phyloP scores from a whole-genome alignment of 768 basidiomycete genomes.

The Boletellus sp. region DNA sequence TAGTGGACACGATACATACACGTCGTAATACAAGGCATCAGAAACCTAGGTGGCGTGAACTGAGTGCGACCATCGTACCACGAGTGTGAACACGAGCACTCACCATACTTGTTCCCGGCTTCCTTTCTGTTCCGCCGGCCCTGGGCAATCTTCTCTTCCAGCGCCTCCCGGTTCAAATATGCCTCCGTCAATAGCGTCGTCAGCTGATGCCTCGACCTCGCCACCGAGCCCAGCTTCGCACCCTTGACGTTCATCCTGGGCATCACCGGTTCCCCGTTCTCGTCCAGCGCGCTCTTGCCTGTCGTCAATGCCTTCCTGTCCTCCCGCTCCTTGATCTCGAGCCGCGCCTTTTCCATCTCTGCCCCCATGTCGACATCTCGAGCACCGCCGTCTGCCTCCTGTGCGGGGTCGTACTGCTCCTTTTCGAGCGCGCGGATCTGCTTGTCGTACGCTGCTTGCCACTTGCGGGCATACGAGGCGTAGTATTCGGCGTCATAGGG shows the following conservation, averaged over 20 bases:
- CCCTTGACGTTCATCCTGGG: slow-evolving; percentile 86
- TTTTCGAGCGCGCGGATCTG: slow-evolving; percentile 74
- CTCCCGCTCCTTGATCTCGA: slow-evolving; percentile 71
- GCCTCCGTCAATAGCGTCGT: slow-evolving; percentile 79
- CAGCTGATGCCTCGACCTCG: slow-evolving; percentile 72
- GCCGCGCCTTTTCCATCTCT: slow-evolving; percentile 77
- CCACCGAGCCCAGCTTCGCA: slow-evolving; percentile 66
- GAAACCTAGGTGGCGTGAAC: slow-evolving; percentile 17
- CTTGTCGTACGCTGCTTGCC: slow-evolving; percentile 68
- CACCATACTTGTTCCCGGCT: slow-evolving; percentile 90
- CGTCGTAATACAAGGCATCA: slow-evolving; percentile 5
- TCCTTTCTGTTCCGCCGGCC: slow-evolving; percentile 82
- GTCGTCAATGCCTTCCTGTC: slow-evolving; percentile 71
- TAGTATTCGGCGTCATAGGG: slow-evolving; percentile 72
- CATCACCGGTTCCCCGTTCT: slow-evolving; percentile 45
- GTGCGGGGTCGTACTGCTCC: slow-evolving; percentile 49
- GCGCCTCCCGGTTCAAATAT: slow-evolving; percentile 73
- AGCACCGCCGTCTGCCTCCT: slow-evolving; percentile 34
- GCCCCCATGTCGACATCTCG: slow-evolving; percentile 60
- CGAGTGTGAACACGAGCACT: slow-evolving; percentile 29
- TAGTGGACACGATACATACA: slow-evolving; percentile 19
- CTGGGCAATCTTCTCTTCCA: slow-evolving; percentile 83
- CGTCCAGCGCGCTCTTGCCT: slow-evolving; percentile 40
- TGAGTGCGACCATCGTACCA: neutral
- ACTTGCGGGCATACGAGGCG: slow-evolving; percentile 61